A percentile compares a stretch with the other conserved stretches of the same genome.
These are phyloP conservation scores for Torulaspora indica DNA, from an alignment of 805 yeast species.

Conservation along the genomic window DNA sequence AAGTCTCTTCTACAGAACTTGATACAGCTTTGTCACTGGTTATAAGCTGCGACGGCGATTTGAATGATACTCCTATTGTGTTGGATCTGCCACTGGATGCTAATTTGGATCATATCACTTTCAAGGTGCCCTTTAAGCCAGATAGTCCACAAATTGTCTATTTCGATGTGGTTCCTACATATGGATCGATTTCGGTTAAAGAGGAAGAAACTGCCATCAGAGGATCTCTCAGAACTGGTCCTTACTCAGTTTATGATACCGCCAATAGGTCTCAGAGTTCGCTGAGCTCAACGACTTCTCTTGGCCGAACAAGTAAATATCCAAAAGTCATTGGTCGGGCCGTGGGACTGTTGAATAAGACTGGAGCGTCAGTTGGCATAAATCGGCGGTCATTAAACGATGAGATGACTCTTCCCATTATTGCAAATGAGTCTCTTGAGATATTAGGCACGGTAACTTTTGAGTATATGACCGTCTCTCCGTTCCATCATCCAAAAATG, in stretches of 20 bases:
- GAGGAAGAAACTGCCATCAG: not conserved
- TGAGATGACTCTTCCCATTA: conserved; percentile 64
- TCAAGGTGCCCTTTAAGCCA: conserved; percentile 50
- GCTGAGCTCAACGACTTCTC: conserved; percentile 2
- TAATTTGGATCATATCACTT: conserved; percentile 63
- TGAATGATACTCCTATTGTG: conserved; percentile 53
- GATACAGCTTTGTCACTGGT: conserved; percentile 83
- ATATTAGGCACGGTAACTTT: conserved; percentile 73
- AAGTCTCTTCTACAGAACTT: conserved; percentile 72
- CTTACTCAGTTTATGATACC: conserved; percentile 1
- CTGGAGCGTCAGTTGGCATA: conserved; percentile 62
- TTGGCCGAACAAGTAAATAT: conserved; percentile 15
- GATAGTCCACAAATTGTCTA: conserved; percentile 54
- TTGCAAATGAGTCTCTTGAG: conserved; percentile 66
- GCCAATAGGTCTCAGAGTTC: conserved; percentile 8
- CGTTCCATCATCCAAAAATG: conserved; percentile 46
- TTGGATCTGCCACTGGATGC: conserved; percentile 83
- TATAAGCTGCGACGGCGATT: conserved; percentile 40
- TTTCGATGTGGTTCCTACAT: conserved; percentile 89
- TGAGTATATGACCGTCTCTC: conserved; percentile 64
- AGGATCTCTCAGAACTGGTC: not conserved
- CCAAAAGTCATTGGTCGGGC: conserved; percentile 70
- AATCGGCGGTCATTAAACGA: conserved; percentile 63
- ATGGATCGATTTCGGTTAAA: conserved; percentile 42
- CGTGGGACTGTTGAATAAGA: conserved; percentile 62